A percentile compares a stretch with the other conserved stretches of the same genome.
Conservation (phyloP, 805 yeast genomes). For the Nakazawaea pomicola region DNA sequence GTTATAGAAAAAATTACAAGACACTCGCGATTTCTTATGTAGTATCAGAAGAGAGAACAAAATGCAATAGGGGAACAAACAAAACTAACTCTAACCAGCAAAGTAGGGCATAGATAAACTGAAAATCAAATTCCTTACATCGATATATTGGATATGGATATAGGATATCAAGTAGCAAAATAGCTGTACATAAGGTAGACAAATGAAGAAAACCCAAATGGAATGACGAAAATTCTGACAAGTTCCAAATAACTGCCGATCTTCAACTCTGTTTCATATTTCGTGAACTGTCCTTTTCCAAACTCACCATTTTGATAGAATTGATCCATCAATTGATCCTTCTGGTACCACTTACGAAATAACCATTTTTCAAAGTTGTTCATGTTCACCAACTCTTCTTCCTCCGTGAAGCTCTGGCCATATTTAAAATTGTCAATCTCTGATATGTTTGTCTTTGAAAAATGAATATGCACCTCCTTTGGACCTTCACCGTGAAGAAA, state of each 20-base stretch:
- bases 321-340: slow-evolving; percentile 65
- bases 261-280: slow-evolving; percentile 18
- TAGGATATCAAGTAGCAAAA: background rate
- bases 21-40: too few species aligned
- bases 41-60: background rate
- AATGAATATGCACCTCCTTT: slow-evolving; percentile 52
- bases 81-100: too few species aligned
- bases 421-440: slow-evolving; percentile 59
- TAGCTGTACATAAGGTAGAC: background rate
- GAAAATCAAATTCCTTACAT: too few species aligned
- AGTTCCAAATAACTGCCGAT: slow-evolving; percentile 21
- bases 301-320: slow-evolving; percentile 57
- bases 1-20: too few species aligned
- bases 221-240: slow-evolving; percentile 23
- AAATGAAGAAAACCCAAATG: slow-evolving; percentile 11
- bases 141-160: too few species aligned
- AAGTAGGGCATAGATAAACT: too few species aligned
- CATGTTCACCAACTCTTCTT: slow-evolving; percentile 34
- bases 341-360: slow-evolving; percentile 64
- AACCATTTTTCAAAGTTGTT: slow-evolving; percentile 71
- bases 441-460: slow-evolving; percentile 49
- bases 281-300: slow-evolving; percentile 18
- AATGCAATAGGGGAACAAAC: too few species aligned
- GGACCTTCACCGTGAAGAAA: slow-evolving; percentile 76
- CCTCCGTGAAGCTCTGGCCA: slow-evolving; percentile 39